Evolutionary conservation across 306 rosid genomes (phyloP).

Genomic region (Adenanthera pavonina): DNA sequence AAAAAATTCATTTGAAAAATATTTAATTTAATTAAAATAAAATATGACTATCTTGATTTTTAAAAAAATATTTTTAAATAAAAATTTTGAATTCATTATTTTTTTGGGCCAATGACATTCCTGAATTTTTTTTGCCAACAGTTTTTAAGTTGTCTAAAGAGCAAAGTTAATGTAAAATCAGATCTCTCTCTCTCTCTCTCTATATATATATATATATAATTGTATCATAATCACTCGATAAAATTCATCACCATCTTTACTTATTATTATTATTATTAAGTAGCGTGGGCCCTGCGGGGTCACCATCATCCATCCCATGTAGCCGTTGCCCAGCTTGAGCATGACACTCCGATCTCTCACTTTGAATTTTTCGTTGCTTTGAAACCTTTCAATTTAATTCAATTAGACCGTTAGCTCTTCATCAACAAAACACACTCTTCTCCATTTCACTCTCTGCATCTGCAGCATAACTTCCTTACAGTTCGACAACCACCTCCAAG

Average conservation of each 20-base stretch:
- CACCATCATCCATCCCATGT: conserved; percentile 35
- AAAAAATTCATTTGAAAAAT: too few species aligned
- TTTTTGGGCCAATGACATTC: not conserved
- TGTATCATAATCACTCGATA: not conserved
- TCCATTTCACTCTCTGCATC: conserved; percentile 28
- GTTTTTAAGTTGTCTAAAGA: not conserved
- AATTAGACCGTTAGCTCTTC: conserved; percentile 67
- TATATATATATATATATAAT: too few species aligned
- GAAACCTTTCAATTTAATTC: conserved; percentile 9
- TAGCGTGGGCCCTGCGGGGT: not conserved
- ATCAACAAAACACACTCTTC: conserved; percentile 33
- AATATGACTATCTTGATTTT: too few species aligned
- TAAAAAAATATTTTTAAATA: too few species aligned
- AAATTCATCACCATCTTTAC: not conserved
- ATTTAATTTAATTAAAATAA: too few species aligned
- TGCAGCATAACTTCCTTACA: not conserved
- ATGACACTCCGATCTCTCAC: not conserved
- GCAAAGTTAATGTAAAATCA: not conserved
- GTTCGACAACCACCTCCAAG: conserved; percentile 26
- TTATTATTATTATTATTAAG: not conserved
- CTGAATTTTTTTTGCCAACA: too few species aligned
- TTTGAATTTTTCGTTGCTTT: conserved; percentile 29
- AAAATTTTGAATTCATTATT: too few species aligned
- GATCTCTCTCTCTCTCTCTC: not conserved
- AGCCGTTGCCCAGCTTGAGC: conserved; percentile 56